Evolutionary conservation across 805 yeast species (phyloP), one percentile per base, ranked within the genome.

Genomic region (Hanseniaspora singularis): DNA sequence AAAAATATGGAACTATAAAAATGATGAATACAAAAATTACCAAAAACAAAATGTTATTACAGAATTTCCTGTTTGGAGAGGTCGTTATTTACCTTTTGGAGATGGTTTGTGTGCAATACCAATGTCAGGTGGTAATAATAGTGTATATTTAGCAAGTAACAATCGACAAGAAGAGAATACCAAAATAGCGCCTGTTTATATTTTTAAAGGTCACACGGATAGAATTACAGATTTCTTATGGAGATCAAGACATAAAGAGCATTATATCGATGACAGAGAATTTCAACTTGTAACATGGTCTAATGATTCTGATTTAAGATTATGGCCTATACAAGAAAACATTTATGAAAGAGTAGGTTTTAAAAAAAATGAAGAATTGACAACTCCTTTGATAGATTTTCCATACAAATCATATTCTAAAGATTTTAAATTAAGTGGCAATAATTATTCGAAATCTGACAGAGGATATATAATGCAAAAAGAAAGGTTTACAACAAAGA

Each of bases 221-320:
- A 81, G 92, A 1, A 80, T 92, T 15, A 80, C 79, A 33, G 97
- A 92, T 57, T 87, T 89, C 57, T 65, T 87, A 1, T 89, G 96
- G 95, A 69, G 97, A 52, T 66, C 76, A 7, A 69, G 86, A 31
- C 73, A 77, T 49, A 60, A 70, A 1, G 60, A 66, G 67, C 37
- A 59, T 68, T 1, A 60, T 57, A 55, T 72, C 12, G 79, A 78
- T 53, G 86, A 84, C 64, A 68, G 89, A 46, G 95, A 88, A 50
- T 92, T 76, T 57, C 97, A 92, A 60, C 62, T 92, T 41, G 89
- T 92, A 1, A 85, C 97, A 0, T 89, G 97, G 96, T 80, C 94
- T 1, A 78, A 83, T 43, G 97, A 92, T 58, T 75, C 79, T 53
- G 94, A 85, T 57, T 65, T 92, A 50, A 69, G 88, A 51, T 63